These are phyloP conservation scores for Trichoderma breve DNA, from an alignment of 2,329 filamentous ascomycete genomes.

Conservation along the genomic window DNA sequence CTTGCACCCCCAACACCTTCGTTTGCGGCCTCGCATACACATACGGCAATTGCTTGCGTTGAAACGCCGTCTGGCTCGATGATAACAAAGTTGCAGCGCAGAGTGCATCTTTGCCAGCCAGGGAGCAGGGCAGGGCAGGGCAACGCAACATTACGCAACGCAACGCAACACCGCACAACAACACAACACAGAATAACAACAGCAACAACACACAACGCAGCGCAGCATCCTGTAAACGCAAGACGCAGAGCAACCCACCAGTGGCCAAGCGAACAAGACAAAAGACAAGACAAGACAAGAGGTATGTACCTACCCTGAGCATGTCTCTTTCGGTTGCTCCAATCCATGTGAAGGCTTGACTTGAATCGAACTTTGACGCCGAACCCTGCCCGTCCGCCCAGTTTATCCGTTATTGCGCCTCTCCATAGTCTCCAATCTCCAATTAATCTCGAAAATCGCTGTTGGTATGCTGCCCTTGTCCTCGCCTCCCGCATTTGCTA, in stretches of 20 bases:
- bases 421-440: not conserved
- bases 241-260: not conserved
- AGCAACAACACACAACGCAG: not conserved
- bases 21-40: not conserved
- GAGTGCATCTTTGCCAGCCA: not conserved
- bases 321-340: not conserved
- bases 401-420: conserved; percentile 6
- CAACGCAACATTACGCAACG: not conserved
- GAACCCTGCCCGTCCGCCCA: not conserved
- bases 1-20: not conserved
- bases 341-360: not conserved
- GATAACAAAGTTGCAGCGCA: conserved; percentile 17
- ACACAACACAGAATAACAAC: no score
- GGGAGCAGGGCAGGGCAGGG: not conserved
- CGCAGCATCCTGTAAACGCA: not conserved
- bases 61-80: not conserved
- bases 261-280: not conserved
- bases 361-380: not conserved
- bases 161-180: not conserved
- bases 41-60: not conserved
- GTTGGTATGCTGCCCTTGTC: conserved; percentile 7
- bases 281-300: not conserved
- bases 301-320: not conserved
- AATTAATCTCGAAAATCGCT: conserved; percentile 8
- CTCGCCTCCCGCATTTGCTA: conserved; percentile 18